Conservation (phyloP, 2,329 filamentous ascomycete species). For the Botrytis fragariae region DNA sequence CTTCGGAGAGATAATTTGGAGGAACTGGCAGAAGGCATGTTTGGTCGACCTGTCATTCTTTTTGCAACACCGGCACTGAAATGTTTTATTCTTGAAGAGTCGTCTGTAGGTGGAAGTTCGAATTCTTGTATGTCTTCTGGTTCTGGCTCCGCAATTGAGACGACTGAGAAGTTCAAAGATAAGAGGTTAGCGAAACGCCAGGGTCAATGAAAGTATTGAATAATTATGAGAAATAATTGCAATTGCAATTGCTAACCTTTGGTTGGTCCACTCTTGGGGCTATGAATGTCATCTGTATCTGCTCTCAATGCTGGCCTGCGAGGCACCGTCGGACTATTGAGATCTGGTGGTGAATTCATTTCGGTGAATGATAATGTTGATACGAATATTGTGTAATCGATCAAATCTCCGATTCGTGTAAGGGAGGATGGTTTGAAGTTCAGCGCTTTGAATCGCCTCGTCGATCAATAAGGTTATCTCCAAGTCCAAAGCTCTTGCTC, state of each 20-base stretch:
- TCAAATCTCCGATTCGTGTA: background rate
- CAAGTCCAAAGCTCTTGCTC: no score
- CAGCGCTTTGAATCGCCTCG: background rate
- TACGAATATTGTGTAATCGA: background rate
- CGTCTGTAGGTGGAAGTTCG: conserved; percentile 24
- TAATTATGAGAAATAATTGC: conserved; percentile 9
- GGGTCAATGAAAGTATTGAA: background rate
- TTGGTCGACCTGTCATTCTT: conserved; percentile 33
- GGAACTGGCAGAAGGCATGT: conserved; percentile 26
- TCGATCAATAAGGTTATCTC: background rate
- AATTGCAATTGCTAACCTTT: conserved; percentile 32
- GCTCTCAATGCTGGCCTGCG: conserved; percentile 18
- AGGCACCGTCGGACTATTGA: conserved; percentile 8
- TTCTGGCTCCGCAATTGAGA: conserved; percentile 35
- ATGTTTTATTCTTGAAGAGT: conserved; percentile 31
- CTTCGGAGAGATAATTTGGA: conserved; percentile 31
- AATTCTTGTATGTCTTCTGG: conserved; percentile 29
- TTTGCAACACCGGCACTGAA: conserved; percentile 31
- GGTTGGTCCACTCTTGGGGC: conserved; percentile 31
- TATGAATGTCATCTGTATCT: conserved; percentile 23
- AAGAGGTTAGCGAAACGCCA: conserved; percentile 6
- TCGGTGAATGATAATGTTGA: background rate
- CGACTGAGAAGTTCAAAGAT: conserved; percentile 31
- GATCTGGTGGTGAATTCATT: conserved; percentile 14
- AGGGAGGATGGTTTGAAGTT: background rate